Evolutionary conservation across 2,329 filamentous ascomycete genomes (phyloP).

Genomic region (Raffaelea deltoideospora): DNA sequence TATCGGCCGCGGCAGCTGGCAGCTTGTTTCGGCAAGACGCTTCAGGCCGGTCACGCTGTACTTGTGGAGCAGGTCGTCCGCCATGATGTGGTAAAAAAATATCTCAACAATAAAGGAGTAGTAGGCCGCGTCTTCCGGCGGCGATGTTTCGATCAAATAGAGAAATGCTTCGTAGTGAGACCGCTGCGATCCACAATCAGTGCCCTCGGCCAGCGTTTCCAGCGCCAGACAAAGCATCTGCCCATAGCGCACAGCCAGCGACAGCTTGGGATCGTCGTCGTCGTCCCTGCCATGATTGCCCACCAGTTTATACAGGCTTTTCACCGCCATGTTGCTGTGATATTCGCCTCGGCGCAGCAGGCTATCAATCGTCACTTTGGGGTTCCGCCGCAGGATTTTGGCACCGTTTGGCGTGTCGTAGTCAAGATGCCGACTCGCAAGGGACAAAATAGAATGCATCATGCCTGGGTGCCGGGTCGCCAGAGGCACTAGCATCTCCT

Average conservation of each 20-base stretch:
- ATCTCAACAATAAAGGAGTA: conserved; percentile 53
- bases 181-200: conserved; percentile 54
- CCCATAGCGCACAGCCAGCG: conserved; percentile 40
- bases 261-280: conserved; percentile 27
- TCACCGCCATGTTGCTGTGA: conserved; percentile 40
- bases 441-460: conserved; percentile 79
- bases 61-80: conserved; percentile 48
- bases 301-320: conserved; percentile 33
- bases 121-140: conserved; percentile 52
- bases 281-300: conserved; percentile 14
- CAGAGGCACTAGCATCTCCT: conserved; percentile 68
- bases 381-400: conserved; percentile 34
- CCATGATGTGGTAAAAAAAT: conserved; percentile 67
- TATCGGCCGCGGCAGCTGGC: conserved; percentile 25
- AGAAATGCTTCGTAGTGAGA: conserved; percentile 65
- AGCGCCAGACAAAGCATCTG: conserved; percentile 49
- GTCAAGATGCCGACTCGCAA: conserved; percentile 65
- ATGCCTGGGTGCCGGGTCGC: conserved; percentile 65
- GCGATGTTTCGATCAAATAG: conserved; percentile 47
- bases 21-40: conserved; percentile 27
- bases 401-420: conserved; percentile 39
- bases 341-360: conserved; percentile 36
- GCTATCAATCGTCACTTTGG: conserved; percentile 27
- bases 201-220: conserved; percentile 41
- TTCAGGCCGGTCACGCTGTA: conserved; percentile 30